A percentile compares a stretch with the other conserved stretches of the same genome.
These are phyloP conservation scores for Plasmodium cynomolgi DNA, from an alignment of 169 alveolate genomes.

Conservation along the genomic window DNA sequence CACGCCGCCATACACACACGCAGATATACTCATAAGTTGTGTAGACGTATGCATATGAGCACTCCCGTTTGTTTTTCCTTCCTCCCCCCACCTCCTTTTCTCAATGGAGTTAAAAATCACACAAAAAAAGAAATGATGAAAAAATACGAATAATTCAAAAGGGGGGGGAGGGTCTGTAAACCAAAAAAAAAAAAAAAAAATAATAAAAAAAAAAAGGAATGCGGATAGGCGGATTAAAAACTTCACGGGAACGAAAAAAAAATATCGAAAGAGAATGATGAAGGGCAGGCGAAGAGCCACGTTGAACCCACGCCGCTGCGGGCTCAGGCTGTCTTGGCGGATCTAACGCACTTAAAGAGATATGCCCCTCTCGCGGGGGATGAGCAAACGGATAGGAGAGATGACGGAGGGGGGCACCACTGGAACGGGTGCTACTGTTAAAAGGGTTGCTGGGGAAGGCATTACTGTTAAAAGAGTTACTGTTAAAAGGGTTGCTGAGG, in stretches of 20 bases:
- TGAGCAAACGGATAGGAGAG: neutral
- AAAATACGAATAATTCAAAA: neutral
- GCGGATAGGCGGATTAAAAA: neutral
- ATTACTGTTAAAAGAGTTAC: neutral
- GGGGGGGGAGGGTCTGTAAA: neutral
- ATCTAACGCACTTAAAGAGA: neutral
- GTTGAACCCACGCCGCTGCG: neutral
- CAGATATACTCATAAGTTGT: neutral
- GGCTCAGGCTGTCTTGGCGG: neutral
- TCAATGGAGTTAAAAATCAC: neutral
- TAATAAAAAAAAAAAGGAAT: neutral
- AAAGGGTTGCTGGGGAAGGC: neutral
- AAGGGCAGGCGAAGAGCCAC: neutral
- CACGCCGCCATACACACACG: neutral
- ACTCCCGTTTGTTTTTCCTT: neutral
- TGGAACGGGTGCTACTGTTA: neutral
- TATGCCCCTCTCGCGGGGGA: neutral
- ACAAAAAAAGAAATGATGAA: neutral
- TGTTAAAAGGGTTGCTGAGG: neutral
- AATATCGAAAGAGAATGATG: neutral
- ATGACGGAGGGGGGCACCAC: neutral
- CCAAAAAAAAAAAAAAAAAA: neutral
- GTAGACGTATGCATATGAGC: neutral
- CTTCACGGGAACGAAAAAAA: neutral
- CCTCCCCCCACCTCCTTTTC: neutral